Evolutionary conservation across 495 filamentous ascomycete species (phyloP), one percentile per base, ranked within the genome.

Genomic region (Aspergillus egyptiacus): DNA sequence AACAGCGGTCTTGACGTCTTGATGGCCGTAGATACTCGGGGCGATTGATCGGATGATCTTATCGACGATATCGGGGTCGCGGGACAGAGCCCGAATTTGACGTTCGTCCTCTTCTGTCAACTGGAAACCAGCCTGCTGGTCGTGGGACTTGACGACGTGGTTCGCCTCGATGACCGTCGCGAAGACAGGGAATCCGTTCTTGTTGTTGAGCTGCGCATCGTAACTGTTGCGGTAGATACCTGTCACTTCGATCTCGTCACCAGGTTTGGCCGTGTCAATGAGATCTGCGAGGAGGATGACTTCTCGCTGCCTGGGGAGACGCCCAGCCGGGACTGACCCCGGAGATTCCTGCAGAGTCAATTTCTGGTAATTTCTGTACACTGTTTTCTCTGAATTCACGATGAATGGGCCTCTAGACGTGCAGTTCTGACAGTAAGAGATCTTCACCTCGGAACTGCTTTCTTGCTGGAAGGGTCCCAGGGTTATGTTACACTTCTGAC

Each of bases 331-430:
- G 9, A 99, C 94, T 1, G 94, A 96, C 30, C 94, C 94, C 18
- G 94, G 94, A 1, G 94, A 94, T 67, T 99, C 94, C 65, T 99
- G 94, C 8, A 99, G 78, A 1, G 93, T 99, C 60, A 99, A 72
- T 59, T 95, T 97, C 63, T 99, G 94, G 72, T 95, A 99, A 65
- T 99, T 99, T 40, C 94, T 83, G 72, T 97, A 99, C n/a, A 99
- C 86, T 0, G 94, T 99, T 76, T 95, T 91, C 68, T 99, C 93
- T 2, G 89, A 88, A 70, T 96, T 96, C 54, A 99, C 74, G 6
- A 85, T 94, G 67, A 99, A 99, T 1, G 94, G 94, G 5, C 94
- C 94, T 34, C 87, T 83, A 30, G 88, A 94, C 70, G 97, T 94
- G 67, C 94, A 99, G 66, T 91, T 95, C 63, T 96, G 91, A 66